Percentiles rank a stretch among this genome's conserved stretches.
phyloP scores from a whole-genome alignment of 345 rosid genomes.

The Pelargonium nanum region DNA sequence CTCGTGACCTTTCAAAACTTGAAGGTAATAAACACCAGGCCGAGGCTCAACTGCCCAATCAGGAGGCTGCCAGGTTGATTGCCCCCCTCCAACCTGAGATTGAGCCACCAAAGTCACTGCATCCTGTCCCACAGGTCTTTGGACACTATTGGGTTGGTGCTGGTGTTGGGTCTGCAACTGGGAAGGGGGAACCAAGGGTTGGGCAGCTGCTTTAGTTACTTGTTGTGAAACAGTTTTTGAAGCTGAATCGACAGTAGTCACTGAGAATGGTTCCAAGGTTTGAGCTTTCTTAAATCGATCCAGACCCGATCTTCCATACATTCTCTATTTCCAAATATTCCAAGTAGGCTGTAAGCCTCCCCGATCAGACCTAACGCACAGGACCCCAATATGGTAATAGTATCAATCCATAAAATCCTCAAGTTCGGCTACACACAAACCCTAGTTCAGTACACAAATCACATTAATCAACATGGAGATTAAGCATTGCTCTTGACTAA shows the following conservation, averaged over 20 bases:
- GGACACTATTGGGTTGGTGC: conserved; percentile 20
- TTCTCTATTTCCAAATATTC: too few relatives aligned
- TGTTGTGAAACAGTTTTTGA: background rate
- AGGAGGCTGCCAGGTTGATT: conserved; percentile 86
- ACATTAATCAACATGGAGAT: too few relatives aligned
- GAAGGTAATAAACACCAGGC: conserved; percentile 66
- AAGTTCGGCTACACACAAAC: too few relatives aligned
- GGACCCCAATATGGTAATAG: too few relatives aligned
- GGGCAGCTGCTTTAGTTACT: background rate
- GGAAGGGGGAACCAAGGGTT: conserved; percentile 7
- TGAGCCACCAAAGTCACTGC: conserved; percentile 34
- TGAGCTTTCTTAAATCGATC: conserved; percentile 87
- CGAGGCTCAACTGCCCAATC: conserved; percentile 96
- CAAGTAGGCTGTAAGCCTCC: too few relatives aligned
- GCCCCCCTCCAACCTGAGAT: conserved; percentile 56
- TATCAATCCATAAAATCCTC: too few relatives aligned
- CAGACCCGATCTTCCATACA: conserved; percentile 91
- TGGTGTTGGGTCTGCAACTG: conserved; percentile 17
- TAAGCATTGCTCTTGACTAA: too few relatives aligned
- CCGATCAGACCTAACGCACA: too few relatives aligned
- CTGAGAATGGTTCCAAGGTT: conserved; percentile 77
- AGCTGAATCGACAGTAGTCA: conserved; percentile 8
- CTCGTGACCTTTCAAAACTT: conserved; percentile 80
- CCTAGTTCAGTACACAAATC: too few relatives aligned
- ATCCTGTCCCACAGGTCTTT: conserved; percentile 22